Evolutionary conservation across 2,329 filamentous ascomycete species (phyloP), one percentile per base, ranked within the genome.

Genomic region (Xylaria multiplex): DNA sequence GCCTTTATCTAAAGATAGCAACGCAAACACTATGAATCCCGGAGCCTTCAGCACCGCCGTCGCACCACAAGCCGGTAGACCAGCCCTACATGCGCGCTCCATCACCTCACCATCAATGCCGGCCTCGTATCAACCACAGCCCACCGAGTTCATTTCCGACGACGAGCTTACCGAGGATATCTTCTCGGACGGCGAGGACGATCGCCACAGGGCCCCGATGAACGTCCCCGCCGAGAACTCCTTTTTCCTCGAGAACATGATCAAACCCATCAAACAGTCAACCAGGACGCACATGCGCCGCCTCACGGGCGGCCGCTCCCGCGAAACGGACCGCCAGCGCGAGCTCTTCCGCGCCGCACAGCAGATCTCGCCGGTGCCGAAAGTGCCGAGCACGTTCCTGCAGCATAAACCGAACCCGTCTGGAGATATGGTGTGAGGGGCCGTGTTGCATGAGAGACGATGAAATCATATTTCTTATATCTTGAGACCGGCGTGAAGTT

Each of bases 61-160:
- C 9, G 45, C 48, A 16, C 24, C 55, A n/a, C 76, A 79, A 14
- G 73, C 81, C 9, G 76, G 79, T 7, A 84, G 93, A 5, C 91
- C 93, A 0, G 86, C 86, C 2, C 82, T 97, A 22, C 94, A 97
- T 76, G 86, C 88, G 6, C 89, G 95, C 19, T 96, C 93, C 13
- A 87, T 97, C 58, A 97, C 95, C 0, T 96, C 93, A 0, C 94
- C 95, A 0, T 87, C 88, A 7, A 82, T 85, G 6, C 82, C 87
- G 11, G 79, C 84, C 6, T 84, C 84, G 7, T 85, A 86, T 71
- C 83, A 88, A 68, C 77, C 82, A 11, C 84, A 84, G 40, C 82
- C 87, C 61, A 84, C 83, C 43, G 88, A 91, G 13, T 84, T 92
- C 55, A 82, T 89, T 2, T 93, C 91, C 0, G 91, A 96, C 64